Percentiles rank a stretch among this genome's conserved stretches.
Evolutionary conservation across 1,284 basidiomycete genomes (phyloP).

Genomic region (Rhizopogon hawkerae): DNA sequence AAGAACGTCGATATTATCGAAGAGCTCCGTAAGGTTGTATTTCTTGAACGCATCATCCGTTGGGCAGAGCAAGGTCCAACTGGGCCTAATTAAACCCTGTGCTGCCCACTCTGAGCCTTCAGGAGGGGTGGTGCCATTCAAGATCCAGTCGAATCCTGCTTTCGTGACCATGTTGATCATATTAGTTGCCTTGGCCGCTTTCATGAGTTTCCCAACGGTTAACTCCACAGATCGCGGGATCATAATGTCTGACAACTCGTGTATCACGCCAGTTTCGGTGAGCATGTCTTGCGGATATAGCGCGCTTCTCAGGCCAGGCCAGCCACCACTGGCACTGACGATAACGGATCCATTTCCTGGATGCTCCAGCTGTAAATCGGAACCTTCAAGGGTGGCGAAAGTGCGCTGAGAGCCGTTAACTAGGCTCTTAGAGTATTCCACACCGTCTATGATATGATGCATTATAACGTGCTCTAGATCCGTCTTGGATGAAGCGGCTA

Average conservation of each 20-base stretch:
- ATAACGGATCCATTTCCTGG: conserved; percentile 40
- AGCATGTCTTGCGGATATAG: conserved; percentile 57
- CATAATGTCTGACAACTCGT: conserved; percentile 82
- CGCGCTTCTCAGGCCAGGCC: conserved; percentile 58
- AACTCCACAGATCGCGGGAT: conserved; percentile 85
- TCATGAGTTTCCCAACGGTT: conserved; percentile 82
- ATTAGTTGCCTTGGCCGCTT: conserved; percentile 78
- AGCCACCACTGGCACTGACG: conserved; percentile 64
- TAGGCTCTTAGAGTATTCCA: conserved; percentile 68
- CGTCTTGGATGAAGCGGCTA: conserved; percentile 63
- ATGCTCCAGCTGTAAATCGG: conserved; percentile 57
- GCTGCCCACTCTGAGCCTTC: conserved; percentile 54
- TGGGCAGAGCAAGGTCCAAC: conserved; percentile 86
- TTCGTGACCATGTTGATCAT: conserved; percentile 81
- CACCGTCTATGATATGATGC: conserved; percentile 75
- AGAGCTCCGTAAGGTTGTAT: conserved; percentile 78
- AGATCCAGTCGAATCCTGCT: conserved; percentile 82
- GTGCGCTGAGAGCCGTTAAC: conserved; percentile 57
- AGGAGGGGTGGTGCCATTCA: conserved; percentile 77
- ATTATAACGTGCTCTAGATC: conserved; percentile 78
- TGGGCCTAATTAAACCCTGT: conserved; percentile 36
- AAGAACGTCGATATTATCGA: conserved; percentile 53
- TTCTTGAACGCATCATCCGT: conserved; percentile 87
- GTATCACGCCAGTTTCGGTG: conserved; percentile 86
- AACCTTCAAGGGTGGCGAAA: conserved; percentile 66